phyloP scores from a whole-genome alignment of 106 monocot species.

The Chionographis japonica region DNA sequence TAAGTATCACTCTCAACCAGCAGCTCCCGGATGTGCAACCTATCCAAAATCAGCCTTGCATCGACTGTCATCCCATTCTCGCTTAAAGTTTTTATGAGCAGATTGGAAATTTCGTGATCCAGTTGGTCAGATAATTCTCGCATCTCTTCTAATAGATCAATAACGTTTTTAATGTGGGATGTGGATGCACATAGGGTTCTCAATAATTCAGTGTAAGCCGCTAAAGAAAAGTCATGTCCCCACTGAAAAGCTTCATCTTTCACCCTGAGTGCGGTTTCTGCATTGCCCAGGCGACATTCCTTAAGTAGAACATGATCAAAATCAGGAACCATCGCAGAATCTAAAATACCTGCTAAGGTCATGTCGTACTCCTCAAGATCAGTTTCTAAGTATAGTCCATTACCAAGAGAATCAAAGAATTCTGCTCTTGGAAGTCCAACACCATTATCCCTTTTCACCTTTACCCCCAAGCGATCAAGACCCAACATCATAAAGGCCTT shows the following conservation, averaged over 20 bases:
- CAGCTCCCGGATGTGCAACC: conserved; percentile 24
- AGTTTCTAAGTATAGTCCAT: conserved; percentile 84
- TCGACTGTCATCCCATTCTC: conserved; percentile 29
- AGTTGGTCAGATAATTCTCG: conserved; percentile 31
- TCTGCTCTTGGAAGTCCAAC: conserved; percentile 52
- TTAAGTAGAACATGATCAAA: conserved; percentile 31
- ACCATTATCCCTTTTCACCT: conserved; percentile 74
- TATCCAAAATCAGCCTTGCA: conserved; percentile 44
- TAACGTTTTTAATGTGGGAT: conserved; percentile 12
- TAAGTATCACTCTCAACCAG: conserved; percentile 36
- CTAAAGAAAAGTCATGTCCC: conserved; percentile 33
- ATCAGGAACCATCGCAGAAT: conserved; percentile 49
- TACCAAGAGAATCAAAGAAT: conserved; percentile 87
- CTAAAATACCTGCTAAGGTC: conserved; percentile 38
- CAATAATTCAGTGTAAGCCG: conserved; percentile 35
- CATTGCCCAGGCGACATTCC: conserved; percentile 43
- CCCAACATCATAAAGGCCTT: conserved; percentile 65
- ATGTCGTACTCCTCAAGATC: conserved; percentile 54
- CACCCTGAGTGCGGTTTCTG: conserved; percentile 32
- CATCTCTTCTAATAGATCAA: conserved; percentile 41
- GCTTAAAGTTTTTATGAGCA: conserved; percentile 39
- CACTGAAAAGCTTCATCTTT: conserved; percentile 42
- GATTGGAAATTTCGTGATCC: conserved; percentile 39
- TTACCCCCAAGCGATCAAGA: conserved; percentile 58
- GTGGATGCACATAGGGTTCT: conserved; percentile 31